Percentiles rank a stretch among this genome's conserved stretches.
phyloP scores from a whole-genome alignment of 495 filamentous ascomycete genomes.

The Xanthoparmelia taractica region DNA sequence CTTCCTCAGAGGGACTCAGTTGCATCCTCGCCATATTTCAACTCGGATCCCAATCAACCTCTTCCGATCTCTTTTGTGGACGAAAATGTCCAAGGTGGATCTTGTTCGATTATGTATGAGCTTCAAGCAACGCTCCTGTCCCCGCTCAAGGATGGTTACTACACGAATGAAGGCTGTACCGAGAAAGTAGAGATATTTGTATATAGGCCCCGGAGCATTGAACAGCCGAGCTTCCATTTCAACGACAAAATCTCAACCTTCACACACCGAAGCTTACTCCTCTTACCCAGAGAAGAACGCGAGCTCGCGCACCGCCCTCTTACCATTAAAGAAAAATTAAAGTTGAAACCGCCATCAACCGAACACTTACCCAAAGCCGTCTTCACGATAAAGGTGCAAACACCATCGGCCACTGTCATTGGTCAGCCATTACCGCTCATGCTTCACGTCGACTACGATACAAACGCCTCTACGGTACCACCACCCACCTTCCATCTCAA shows the following conservation, averaged over 20 bases:
- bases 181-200: background rate
- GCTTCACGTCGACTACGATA: background rate
- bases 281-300: constrained; percentile 2
- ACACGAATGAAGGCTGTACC: background rate
- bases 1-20: background rate
- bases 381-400: background rate
- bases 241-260: background rate
- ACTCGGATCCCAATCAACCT: background rate
- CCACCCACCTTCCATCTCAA: constrained; percentile 4
- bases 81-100: background rate
- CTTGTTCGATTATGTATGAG: constrained; percentile 4
- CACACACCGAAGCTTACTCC: background rate
- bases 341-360: background rate
- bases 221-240: background rate
- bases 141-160: background rate
- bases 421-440: constrained; percentile 2
- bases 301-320: background rate
- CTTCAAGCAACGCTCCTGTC: background rate
- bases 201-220: background rate
- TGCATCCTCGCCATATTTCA: background rate
- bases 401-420: background rate
- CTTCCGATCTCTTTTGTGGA: background rate
- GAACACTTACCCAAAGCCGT: background rate
- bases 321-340: background rate
- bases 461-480: background rate